Conservation (phyloP, 2,329 filamentous ascomycete genomes). For the Xylariaceae sp. region DNA sequence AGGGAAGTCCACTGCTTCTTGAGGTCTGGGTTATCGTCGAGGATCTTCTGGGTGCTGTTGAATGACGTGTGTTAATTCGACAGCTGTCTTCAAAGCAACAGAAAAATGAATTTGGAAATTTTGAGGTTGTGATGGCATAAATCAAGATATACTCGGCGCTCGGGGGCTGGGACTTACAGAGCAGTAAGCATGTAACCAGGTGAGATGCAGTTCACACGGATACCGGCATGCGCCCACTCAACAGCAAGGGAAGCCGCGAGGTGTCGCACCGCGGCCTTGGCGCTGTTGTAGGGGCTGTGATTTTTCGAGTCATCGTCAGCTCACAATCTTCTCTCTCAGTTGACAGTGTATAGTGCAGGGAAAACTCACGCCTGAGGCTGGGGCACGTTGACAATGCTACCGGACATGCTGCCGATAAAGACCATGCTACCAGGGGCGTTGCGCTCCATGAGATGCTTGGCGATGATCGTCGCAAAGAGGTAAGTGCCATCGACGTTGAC, state of each 20-base stretch:
- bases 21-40: slow-evolving; percentile 87
- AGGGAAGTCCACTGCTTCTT: slow-evolving; percentile 87
- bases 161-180: slow-evolving; percentile 71
- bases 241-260: slow-evolving; percentile 83
- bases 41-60: slow-evolving; percentile 80
- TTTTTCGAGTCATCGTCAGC: too few relatives aligned
- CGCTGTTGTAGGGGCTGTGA: slow-evolving; percentile 75
- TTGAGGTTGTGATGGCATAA: too few relatives aligned
- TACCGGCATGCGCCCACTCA: slow-evolving; percentile 85
- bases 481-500: slow-evolving; percentile 94
- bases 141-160: too few relatives aligned
- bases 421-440: slow-evolving; percentile 80
- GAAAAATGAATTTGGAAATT: not conserved
- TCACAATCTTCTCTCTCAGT: not conserved
- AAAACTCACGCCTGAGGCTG: slow-evolving; percentile 72
- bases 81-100: not conserved
- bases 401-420: slow-evolving; percentile 94
- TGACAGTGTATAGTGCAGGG: not conserved
- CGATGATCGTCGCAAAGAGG: slow-evolving; percentile 78
- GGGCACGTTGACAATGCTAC: slow-evolving; percentile 88
- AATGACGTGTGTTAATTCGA: slow-evolving; percentile 9
- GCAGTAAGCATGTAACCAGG: slow-evolving; percentile 97
- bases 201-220: slow-evolving; percentile 91
- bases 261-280: slow-evolving; percentile 89
- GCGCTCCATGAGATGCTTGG: slow-evolving; percentile 82